phyloP scores from a whole-genome alignment of 139 green algal genomes.

The Tetradesmus lagerheimii region DNA sequence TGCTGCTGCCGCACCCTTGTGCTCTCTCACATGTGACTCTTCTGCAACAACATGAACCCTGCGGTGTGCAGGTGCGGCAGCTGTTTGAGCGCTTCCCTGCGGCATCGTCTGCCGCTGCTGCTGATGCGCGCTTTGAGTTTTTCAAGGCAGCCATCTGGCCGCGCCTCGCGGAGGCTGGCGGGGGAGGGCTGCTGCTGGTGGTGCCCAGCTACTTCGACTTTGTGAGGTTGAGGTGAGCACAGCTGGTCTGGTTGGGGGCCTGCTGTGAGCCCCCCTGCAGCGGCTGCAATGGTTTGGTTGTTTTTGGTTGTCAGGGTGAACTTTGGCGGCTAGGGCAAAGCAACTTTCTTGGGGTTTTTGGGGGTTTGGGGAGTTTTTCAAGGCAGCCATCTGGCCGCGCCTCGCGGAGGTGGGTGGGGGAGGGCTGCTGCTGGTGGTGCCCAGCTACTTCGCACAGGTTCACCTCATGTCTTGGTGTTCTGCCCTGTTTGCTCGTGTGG shows the following conservation, averaged over 20 bases:
- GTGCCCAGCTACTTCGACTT: conserved; percentile 97
- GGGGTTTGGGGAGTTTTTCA: conserved; percentile 95
- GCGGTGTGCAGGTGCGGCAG: conserved; percentile 82
- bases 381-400: conserved; percentile 78
- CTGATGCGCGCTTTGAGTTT: conserved; percentile 86
- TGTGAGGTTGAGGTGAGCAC: conserved; percentile 70
- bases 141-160: conserved; percentile 88
- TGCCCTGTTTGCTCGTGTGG: no score
- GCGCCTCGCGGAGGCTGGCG: conserved; percentile 61
- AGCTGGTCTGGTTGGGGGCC: no score
- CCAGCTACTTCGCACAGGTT: conserved; percentile 97
- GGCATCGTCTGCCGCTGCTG: conserved; percentile 48
- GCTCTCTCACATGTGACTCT: no score
- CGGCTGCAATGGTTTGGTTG: no score
- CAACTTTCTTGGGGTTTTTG: no score
- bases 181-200: conserved; percentile 83
- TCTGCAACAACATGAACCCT: no score
- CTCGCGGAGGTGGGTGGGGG: conserved; percentile 62
- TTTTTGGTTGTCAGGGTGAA: no score
- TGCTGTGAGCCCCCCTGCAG: no score
- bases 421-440: conserved; percentile 86
- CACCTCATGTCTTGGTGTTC: no score
- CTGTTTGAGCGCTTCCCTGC: conserved; percentile 89
- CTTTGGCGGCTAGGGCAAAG: no score
- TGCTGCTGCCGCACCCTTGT: no score